phyloP scores from a whole-genome alignment of 306 rosid genomes.

The Vigna angularis region DNA sequence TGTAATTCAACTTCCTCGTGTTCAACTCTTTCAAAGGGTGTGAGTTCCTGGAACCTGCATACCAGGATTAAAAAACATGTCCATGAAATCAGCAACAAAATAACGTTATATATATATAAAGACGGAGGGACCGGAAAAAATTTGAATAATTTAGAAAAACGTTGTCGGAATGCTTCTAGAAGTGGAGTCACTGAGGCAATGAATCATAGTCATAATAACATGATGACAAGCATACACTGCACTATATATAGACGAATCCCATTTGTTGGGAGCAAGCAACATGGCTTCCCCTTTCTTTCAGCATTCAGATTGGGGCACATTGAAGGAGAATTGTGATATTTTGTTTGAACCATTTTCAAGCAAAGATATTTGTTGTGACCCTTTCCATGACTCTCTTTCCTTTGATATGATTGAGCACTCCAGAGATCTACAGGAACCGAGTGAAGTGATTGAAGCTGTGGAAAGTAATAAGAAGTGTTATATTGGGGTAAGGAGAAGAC shows the following conservation, averaged over 20 bases:
- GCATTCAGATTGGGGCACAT: background rate
- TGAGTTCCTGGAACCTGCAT: background rate
- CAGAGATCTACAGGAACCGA: background rate
- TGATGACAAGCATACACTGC: background rate
- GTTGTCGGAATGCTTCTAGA: background rate
- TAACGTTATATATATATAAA: background rate
- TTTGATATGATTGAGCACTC: slow-evolving; percentile 26
- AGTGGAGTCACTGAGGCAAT: background rate
- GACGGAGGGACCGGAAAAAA: background rate
- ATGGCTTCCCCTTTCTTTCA: background rate
- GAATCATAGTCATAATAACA: background rate
- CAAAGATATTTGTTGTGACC: background rate
- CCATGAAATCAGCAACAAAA: background rate
- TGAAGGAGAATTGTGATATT: background rate
- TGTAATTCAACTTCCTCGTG: background rate
- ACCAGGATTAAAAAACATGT: background rate
- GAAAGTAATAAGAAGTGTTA: slow-evolving; percentile 9
- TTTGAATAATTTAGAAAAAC: background rate
- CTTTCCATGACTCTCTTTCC: slow-evolving; percentile 21
- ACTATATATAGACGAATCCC: no score
- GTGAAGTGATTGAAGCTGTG: background rate
- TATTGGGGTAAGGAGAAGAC: slow-evolving; percentile 66
- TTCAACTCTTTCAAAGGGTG: background rate
- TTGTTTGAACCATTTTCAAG: slow-evolving; percentile 10
- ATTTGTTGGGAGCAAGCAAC: background rate